phyloP scores from a whole-genome alignment of 176 grass and related monocot species.

The bread wheat (Triticum aestivum) region IWGSC_CS_RefSeq_v2.1 NC_057810.1:624349939-624350438 shows the following conservation, averaged over 20 bases:
- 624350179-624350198: background rate
- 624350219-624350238: slow-evolving; percentile 13
- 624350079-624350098: background rate
- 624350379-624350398: slow-evolving; percentile 11
- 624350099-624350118: background rate
- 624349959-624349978: background rate
- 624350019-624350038: background rate
- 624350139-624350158: background rate
- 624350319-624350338: slow-evolving; percentile 78
- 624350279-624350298: slow-evolving; percentile 74
- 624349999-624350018: background rate
- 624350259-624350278: slow-evolving; percentile 95
- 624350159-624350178: background rate
- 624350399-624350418: slow-evolving; percentile 1
- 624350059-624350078: background rate
- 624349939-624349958: background rate
- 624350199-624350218: background rate
- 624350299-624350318: slow-evolving; percentile 82
- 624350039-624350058: background rate
- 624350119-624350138: background rate
- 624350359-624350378: slow-evolving; percentile 39
- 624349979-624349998: background rate
- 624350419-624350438: background rate
- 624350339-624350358: slow-evolving; percentile 91
- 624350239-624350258: slow-evolving; percentile 46